Base-by-base conservation (phyloP, 192 early-diverging fungal species). In the Umbelopsis isabellina region DNA sequence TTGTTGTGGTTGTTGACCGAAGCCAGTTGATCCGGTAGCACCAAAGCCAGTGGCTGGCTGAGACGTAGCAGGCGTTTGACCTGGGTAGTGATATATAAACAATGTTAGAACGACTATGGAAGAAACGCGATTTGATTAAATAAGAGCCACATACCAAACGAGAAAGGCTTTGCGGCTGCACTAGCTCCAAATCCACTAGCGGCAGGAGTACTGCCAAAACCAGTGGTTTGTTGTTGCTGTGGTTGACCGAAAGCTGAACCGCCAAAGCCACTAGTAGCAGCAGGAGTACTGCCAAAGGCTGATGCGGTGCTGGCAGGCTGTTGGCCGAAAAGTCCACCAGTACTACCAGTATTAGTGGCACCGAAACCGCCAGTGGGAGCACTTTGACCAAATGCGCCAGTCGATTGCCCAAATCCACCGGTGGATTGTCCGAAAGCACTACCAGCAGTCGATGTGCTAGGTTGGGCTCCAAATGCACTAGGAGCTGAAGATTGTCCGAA, bases 21-120 rank as follows among this genome's bases (percentile, higher is more conserved):
- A 85, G 13, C 79, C 79, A 33, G 81, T 66, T 12, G 76, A 7
- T 3, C 78, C 68, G 0, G 83, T 69, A 12, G 78, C 71, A 25
- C 85, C 85, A 70, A 88, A 88, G 13, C 81, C 85, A 61, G 50
- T 55, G 46, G 71, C 44, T 16, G 75, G 51, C n/a, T 79, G 53
- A 8, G 67, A 27, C 51, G 72, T 23, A 25, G 68, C 68, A 58
- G 68, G 51, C 15, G 50, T 70, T 27, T 44, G 46, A 12, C 65
- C 65, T 66, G 22, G 8, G 13, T 3, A 50, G 21, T 49, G 20
- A 10, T 33, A 58, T n/a, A 25, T 30, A 22, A 53, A 51, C n/a
- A 7, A 7, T 23, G 25, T n/a, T 23, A 70, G n/a, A 16, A 20
- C 33, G 33, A 4, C 2, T 10, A 21, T 22, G 18, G 0, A n/a